Evolutionary conservation across 2,329 filamentous ascomycete genomes (phyloP), one percentile per base, ranked within the genome.

Genomic region (Waltergamsia citrina): DNA sequence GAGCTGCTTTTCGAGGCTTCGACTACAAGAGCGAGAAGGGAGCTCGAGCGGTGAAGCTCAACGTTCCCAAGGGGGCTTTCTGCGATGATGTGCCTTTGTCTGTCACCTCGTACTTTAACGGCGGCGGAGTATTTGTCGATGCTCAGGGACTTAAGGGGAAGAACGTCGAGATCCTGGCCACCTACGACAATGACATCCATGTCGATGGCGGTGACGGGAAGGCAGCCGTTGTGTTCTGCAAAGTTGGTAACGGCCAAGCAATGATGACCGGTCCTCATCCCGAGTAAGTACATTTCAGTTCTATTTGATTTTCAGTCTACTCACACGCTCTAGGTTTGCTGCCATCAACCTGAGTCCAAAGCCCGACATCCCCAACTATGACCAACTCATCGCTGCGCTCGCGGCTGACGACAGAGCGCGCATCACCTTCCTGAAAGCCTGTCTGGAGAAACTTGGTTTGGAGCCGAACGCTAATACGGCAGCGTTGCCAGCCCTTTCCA

Each of bases 121-220:
- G 92, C 1, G 92, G 92, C 1, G 88, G 92, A 4, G 78, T 94
- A 2, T 98, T 96, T 60, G 85, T 94, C 2, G 81, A 92, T 57
- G 81, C 83, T 2, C 67, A 70, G 4, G 73, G 69, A 29, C 65
- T 75, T 36, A 61, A 65, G 36, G 68, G 71, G 20, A 61, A 69
- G 41, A 82, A 81, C 2, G 75, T 95, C 1, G 77, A 95, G 55
- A 70, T 94, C 6, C 63, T 98, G 17, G 92, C 90, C 2, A 82
- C 70, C 38, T 98, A 92, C 52, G 69, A 69, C 0, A 81, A 86
- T 23, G 65, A 80, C 11, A 56, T 94, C 10, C 75, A 81, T 44
- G 83, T 95, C 4, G 80, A 93, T 35, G 70, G 81, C 0, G 86
- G 85, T 1, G 65, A 74, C 27, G 76, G 75, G 2, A 71, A 76